These are phyloP conservation scores for Cyclanthera cordifolia DNA, from an alignment of 306 rosid genomes.

Conservation along the genomic window DNA sequence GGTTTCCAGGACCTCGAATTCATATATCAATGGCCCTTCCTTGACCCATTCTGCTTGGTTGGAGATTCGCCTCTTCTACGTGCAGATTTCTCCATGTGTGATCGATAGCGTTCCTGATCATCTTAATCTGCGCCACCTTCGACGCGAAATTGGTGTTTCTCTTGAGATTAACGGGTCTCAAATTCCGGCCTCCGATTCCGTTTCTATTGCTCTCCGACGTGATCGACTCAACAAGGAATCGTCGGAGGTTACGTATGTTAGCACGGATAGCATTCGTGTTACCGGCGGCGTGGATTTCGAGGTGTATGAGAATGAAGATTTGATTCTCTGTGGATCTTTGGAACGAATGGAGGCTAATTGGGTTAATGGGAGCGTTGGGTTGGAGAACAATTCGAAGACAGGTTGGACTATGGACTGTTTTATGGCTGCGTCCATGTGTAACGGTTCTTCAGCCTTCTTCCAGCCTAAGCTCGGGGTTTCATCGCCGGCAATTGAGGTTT, in stretches of 20 bases:
- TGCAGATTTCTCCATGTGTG: slow-evolving; percentile 52
- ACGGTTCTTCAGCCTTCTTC: slow-evolving; percentile 59
- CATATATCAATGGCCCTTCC: slow-evolving; percentile 31
- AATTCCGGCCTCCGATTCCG: slow-evolving; percentile 30
- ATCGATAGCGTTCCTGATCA: slow-evolving; percentile 44
- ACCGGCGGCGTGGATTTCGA: slow-evolving; percentile 63
- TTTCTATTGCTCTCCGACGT: slow-evolving; percentile 45
- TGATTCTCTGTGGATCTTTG: slow-evolving; percentile 65
- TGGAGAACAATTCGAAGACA: slow-evolving; percentile 30
- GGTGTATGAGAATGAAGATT: slow-evolving; percentile 58
- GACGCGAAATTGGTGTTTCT: slow-evolving; percentile 49
- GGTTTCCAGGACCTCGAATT: slow-evolving; percentile 30
- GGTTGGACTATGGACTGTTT: slow-evolving; percentile 75
- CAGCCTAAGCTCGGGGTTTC: slow-evolving; percentile 60
- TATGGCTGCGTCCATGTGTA: slow-evolving; percentile 39
- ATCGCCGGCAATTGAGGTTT: slow-evolving; percentile 64
- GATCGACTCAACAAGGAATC: slow-evolving; percentile 55
- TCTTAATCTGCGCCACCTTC: slow-evolving; percentile 45
- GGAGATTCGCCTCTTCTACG: slow-evolving; percentile 55
- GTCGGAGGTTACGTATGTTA: slow-evolving; percentile 78
- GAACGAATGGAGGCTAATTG: slow-evolving; percentile 57
- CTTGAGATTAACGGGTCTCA: slow-evolving; percentile 48
- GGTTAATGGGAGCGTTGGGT: slow-evolving; percentile 30
- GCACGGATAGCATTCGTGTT: slow-evolving; percentile 61
- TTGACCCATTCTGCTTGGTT: slow-evolving; percentile 42